Percentiles rank a stretch among this genome's conserved stretches.
phyloP scores from a whole-genome alignment of 2,329 filamentous ascomycete species.

The Akanthomyces lecanii region DNA sequence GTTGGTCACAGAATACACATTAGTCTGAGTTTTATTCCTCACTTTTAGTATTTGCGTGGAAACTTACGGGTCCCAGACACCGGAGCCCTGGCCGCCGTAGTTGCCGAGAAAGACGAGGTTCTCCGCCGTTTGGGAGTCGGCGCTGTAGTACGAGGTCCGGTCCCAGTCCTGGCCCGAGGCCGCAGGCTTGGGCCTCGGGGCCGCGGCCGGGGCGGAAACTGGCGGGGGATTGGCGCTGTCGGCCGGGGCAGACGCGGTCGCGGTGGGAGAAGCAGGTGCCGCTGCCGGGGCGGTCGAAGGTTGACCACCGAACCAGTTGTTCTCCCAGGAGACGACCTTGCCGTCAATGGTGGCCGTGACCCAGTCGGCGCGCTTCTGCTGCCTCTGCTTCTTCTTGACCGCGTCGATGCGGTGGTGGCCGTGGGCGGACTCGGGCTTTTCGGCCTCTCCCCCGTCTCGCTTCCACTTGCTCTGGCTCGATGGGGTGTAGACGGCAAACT shows the following conservation, averaged over 20 bases:
- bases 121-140: constrained; percentile 34
- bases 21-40: neutral
- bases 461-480: constrained; percentile 30
- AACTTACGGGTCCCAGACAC: constrained; percentile 42
- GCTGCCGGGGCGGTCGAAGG: constrained; percentile 12
- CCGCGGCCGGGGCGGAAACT: constrained; percentile 15
- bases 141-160: constrained; percentile 44
- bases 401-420: constrained; percentile 50
- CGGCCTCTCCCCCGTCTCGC: constrained; percentile 22
- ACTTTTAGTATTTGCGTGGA: neutral
- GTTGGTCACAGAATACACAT: neutral
- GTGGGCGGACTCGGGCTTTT: constrained; percentile 27
- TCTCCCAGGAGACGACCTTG: constrained; percentile 53
- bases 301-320: constrained; percentile 46
- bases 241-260: constrained; percentile 13
- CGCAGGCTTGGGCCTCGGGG: constrained; percentile 14
- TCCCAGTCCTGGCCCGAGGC: constrained; percentile 32
- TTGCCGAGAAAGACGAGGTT: constrained; percentile 48
- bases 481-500: constrained; percentile 66
- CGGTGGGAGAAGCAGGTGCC: constrained; percentile 18
- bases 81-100: constrained; percentile 41
- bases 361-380: constrained; percentile 45
- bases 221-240: constrained; percentile 14
- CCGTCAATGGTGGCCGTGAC: constrained; percentile 58
- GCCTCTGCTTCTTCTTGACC: constrained; percentile 39